These are phyloP conservation scores for Fraxinus velutina DNA, from an alignment of 305 asterid genomes.

Conservation along the genomic window DNA sequence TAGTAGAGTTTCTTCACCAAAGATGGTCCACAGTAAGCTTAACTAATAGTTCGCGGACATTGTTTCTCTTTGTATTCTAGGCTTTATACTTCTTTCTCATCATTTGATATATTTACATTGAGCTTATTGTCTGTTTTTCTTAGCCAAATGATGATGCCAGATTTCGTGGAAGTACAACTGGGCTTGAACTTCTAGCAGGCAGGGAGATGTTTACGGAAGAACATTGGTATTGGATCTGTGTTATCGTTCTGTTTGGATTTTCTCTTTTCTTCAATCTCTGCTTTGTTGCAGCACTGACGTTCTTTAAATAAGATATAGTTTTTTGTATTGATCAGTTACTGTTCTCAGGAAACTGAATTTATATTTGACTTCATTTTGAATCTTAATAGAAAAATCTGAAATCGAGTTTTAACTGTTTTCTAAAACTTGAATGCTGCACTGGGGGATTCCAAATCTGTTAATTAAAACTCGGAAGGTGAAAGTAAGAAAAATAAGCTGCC, in stretches of 20 bases:
- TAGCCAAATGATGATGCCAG: conserved; percentile 41
- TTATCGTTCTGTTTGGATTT: conserved; percentile 38
- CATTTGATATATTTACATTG: neutral
- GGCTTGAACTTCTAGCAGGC: conserved; percentile 39
- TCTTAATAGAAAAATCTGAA: neutral
- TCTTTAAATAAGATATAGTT: conserved; percentile 36
- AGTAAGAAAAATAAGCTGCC: conserved; percentile 14
- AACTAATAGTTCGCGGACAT: neutral
- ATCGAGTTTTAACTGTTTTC: neutral
- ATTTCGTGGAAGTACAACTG: conserved; percentile 37
- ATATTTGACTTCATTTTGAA: neutral
- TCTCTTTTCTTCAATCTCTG: conserved; percentile 45
- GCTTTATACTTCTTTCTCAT: neutral
- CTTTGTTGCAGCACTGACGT: conserved; percentile 48
- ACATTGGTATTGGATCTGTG: conserved; percentile 51
- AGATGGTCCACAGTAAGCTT: conserved; percentile 44
- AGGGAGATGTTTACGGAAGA: conserved; percentile 51
- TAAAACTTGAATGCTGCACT: conserved; percentile 37
- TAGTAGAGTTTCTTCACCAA: conserved; percentile 45
- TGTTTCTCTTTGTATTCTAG: neutral
- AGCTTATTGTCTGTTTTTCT: neutral
- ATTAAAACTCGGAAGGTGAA: conserved; percentile 23
- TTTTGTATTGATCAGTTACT: neutral
- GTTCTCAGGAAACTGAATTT: neutral
- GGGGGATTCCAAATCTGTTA: conserved; percentile 39